Conservation (phyloP, 352 stramenopile genomes). For the Globisporangium perplexum region DNA sequence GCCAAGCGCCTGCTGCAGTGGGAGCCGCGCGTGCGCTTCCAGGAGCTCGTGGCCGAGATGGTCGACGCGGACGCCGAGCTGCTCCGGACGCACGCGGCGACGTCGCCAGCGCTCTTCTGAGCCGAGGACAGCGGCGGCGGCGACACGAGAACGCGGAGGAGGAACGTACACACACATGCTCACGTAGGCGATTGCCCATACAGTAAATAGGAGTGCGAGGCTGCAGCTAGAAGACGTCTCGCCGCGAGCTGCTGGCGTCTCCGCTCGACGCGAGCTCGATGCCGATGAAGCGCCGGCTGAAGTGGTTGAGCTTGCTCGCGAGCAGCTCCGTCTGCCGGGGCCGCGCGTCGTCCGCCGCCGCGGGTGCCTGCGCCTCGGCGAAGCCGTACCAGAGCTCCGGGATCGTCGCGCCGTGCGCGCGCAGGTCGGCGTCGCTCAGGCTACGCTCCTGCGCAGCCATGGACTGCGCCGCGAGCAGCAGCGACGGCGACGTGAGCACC, state of each 20-base stretch:
- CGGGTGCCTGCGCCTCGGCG: constrained; percentile 24
- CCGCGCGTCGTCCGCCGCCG: constrained; percentile 14
- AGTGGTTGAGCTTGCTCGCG: constrained; percentile 48
- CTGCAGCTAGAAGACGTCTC: constrained; percentile 48
- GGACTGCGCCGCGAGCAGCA: constrained; percentile 40
- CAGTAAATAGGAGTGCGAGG: constrained; percentile 3
- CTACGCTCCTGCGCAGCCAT: constrained; percentile 31
- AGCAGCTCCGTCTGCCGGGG: constrained; percentile 31
- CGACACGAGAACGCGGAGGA: neutral
- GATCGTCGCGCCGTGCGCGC: constrained; percentile 34
- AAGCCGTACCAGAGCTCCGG: constrained; percentile 62
- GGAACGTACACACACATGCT: neutral
- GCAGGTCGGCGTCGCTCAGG: constrained; percentile 42
- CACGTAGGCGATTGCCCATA: constrained; percentile 1
- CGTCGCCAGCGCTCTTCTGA: constrained; percentile 7
- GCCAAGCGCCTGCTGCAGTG: constrained; percentile 90
- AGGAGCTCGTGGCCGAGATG: constrained; percentile 96
- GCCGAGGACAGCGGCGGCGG: too few species aligned
- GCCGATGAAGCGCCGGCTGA: constrained; percentile 51
- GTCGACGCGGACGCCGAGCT: constrained; percentile 77
- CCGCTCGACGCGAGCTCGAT: constrained; percentile 35
- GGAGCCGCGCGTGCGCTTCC: constrained; percentile 90
- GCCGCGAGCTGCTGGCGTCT: constrained; percentile 19
- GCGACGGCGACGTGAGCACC: constrained; percentile 43
- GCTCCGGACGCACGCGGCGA: constrained; percentile 11